Percentiles rank a stretch among this genome's conserved stretches.
phyloP scores from a whole-genome alignment of 1,284 basidiomycete species.

The Kwoniella shivajii region DNA sequence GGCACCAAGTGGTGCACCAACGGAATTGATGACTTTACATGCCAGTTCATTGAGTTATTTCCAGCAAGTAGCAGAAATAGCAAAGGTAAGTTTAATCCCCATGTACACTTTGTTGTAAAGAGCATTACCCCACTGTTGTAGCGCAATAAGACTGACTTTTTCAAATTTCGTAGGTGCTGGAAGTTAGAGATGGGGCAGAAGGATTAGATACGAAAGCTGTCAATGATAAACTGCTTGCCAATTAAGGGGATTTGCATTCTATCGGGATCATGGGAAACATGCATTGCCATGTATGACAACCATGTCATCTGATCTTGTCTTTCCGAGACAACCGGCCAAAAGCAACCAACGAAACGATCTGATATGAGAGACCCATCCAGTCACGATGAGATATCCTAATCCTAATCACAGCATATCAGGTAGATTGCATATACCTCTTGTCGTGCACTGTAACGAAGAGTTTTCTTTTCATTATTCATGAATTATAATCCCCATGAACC shows the following conservation, averaged over 20 bases:
- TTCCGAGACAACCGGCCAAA: too few species aligned
- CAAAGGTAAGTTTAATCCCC: slow-evolving; percentile 40
- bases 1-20: slow-evolving; percentile 70
- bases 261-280: too few species aligned
- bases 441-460: too few species aligned
- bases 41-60: slow-evolving; percentile 79
- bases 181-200: slow-evolving; percentile 77
- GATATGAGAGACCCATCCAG: too few species aligned
- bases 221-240: slow-evolving; percentile 63
- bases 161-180: slow-evolving; percentile 62
- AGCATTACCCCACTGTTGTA: background rate
- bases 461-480: background rate
- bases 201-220: slow-evolving; percentile 71
- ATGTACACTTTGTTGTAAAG: background rate
- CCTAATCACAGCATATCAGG: too few species aligned
- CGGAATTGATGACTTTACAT: slow-evolving; percentile 74
- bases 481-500: background rate
- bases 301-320: too few species aligned
- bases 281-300: too few species aligned
- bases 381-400: too few species aligned
- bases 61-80: slow-evolving; percentile 61
- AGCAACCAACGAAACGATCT: too few species aligned
- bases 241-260: too few species aligned
- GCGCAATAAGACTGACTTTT: background rate
- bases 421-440: too few species aligned